phyloP scores from a whole-genome alignment of 140 eudicot species.

The Erigeron philadelphicus region DNA sequence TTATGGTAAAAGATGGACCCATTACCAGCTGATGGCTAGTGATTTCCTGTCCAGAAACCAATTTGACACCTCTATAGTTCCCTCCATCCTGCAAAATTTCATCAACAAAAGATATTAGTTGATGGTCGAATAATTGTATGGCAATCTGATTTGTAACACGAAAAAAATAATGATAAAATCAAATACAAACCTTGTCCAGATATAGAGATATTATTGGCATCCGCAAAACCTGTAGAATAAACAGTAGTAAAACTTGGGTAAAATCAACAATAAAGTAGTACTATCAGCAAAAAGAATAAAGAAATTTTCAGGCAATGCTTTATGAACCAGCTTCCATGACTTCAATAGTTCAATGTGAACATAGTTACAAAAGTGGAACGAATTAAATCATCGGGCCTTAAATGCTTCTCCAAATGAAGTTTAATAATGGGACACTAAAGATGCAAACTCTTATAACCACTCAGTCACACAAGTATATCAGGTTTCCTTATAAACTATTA shows the following conservation, averaged over 20 bases:
- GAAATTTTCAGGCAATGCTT: not conserved
- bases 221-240: conserved; percentile 62
- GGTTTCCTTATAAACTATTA: not conserved
- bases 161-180: not conserved
- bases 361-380: conserved; percentile 1
- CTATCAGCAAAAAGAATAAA: not conserved
- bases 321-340: not conserved
- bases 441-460: not conserved
- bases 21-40: conserved; percentile 65
- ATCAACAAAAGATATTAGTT: not conserved
- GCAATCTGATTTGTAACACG: not conserved
- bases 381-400: not conserved
- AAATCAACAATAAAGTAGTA: not conserved
- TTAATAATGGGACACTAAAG: not conserved
- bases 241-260: too few relatives aligned
- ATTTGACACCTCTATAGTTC: conserved; percentile 62
- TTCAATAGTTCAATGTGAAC: not conserved
- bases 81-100: conserved; percentile 48
- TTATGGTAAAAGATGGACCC: conserved; percentile 53
- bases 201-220: conserved; percentile 67
- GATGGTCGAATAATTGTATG: conserved; percentile 9
- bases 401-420: conserved; percentile 8
- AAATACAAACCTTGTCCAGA: conserved; percentile 52
- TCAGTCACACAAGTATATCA: not conserved
- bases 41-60: conserved; percentile 86